Evolutionary conservation across 768 basidiomycete species (phyloP), one percentile per base, ranked within the genome.

Genomic region (Collybia mongolica): DNA sequence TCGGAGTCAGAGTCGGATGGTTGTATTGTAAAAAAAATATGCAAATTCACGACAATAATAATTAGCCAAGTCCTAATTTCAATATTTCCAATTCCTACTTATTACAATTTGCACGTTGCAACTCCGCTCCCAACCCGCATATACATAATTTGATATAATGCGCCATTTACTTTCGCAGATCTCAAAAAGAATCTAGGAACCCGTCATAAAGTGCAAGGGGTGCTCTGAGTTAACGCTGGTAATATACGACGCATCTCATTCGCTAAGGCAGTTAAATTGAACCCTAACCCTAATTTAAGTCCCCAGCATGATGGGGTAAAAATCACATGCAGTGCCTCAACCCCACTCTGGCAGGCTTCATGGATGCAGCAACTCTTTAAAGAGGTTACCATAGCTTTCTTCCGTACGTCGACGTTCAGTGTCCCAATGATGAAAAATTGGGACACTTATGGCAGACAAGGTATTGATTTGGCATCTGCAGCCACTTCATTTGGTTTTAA

Each of bases 401-500:
- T 45, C 45, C 46, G 28, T 53, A 52, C 48, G 38, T 47, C 44
- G 39, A 54, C 48, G 52, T 48, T 48, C 53, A 37, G 53, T 52
- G 51, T 41, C 43, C 48, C 54, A 46, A 76, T 74, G 71, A 62
- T 70, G 38, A 69, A 62, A 51, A 70, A 72, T 51, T 81, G 79
- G 79, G 77, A 80, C 58, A 67, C 59, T 39, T 77, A 77, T 61
- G 67, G 68, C 39, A 76, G 86, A 60, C 74, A 82, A 56, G 76
- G 84, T 49, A 72, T 90, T 50, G 86, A 88, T 59, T 66, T 83
- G 37, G 89, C 87, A 8, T 83, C 84, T 6, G 65, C 80, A 40
- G 76, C 82, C 17, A 75, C 83, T 29, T 73, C 80, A n/a, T 49
- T 86, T 40, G 81, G 84, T 18, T 92, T 92, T 58, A 77, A 74